Evolutionary conservation across 1,284 basidiomycete genomes (phyloP).

Genomic region (Microbotryum saponariae): DNA sequence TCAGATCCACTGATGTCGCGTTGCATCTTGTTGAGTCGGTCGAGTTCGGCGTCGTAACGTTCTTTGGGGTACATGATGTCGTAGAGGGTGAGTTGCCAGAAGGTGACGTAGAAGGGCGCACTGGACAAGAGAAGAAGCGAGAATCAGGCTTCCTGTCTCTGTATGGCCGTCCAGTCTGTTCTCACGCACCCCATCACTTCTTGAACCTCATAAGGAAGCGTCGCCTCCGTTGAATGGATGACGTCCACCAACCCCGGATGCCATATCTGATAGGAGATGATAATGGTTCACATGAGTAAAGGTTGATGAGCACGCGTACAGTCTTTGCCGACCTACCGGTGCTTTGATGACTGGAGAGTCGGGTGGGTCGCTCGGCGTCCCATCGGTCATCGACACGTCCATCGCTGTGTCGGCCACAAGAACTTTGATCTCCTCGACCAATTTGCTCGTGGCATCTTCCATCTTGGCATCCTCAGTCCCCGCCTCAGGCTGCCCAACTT

Average conservation of each 20-base stretch:
- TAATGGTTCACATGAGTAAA: no score
- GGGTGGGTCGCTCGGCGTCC: background rate
- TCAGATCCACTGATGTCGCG: constrained; percentile 11
- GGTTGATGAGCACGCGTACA: background rate
- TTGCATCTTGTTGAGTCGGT: constrained; percentile 39
- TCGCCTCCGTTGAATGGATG: constrained; percentile 61
- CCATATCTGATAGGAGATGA: constrained; percentile 50
- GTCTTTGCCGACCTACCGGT: no score
- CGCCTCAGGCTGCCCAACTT: constrained; percentile 43
- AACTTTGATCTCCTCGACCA: constrained; percentile 39
- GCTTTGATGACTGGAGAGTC: background rate
- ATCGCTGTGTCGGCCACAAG: constrained; percentile 8
- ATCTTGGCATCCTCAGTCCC: constrained; percentile 31
- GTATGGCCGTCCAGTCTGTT: background rate
- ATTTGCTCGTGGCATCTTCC: constrained; percentile 1
- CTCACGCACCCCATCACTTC: constrained; percentile 61
- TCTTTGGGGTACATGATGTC: constrained; percentile 63
- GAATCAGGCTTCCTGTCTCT: background rate
- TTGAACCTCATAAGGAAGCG: constrained; percentile 57
- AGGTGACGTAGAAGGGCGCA: constrained; percentile 81
- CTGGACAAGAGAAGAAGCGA: constrained; percentile 44
- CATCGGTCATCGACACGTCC: constrained; percentile 16
- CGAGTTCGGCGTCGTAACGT: constrained; percentile 44
- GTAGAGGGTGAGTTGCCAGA: constrained; percentile 87
- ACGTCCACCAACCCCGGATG: constrained; percentile 58